A percentile compares a stretch with the other conserved stretches of the same genome.
Evolutionary conservation across 2,329 filamentous ascomycete species (phyloP).

Genomic region (Epichloe festucae): DNA sequence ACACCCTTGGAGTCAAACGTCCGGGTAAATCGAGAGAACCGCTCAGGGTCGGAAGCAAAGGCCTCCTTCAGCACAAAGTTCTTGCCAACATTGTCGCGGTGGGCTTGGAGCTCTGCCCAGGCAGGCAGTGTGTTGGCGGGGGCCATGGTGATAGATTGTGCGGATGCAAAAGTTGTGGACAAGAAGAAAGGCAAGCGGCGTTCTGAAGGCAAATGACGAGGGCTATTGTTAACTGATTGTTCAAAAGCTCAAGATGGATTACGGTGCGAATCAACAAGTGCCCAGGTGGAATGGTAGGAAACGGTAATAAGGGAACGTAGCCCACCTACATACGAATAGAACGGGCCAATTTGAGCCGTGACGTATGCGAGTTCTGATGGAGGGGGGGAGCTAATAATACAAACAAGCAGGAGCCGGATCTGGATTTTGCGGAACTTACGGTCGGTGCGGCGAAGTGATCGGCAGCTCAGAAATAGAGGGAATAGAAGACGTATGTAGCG

Average conservation of each 20-base stretch:
- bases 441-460: too few relatives aligned
- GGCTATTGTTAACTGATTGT: background rate
- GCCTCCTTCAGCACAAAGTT: constrained; percentile 86
- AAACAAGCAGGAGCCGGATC: too few relatives aligned
- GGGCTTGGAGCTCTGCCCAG: constrained; percentile 83
- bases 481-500: too few relatives aligned
- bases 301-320: too few relatives aligned
- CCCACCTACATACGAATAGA: too few relatives aligned
- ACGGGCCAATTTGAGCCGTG: too few relatives aligned
- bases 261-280: too few relatives aligned
- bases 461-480: too few relatives aligned
- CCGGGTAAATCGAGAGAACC: constrained; percentile 82
- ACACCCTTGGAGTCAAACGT: constrained; percentile 71
- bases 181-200: background rate
- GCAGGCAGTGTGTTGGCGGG: constrained; percentile 76
- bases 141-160: constrained; percentile 40
- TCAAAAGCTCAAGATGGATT: background rate
- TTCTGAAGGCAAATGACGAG: background rate
- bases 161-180: background rate
- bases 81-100: constrained; percentile 77
- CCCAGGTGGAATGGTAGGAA: too few relatives aligned
- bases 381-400: too few relatives aligned
- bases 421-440: too few relatives aligned
- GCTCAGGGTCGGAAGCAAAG: constrained; percentile 75
- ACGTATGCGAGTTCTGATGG: too few relatives aligned